Evolutionary conservation across 345 rosid species (phyloP), one percentile per base, ranked within the genome.

Genomic region (Viola odorata): DNA sequence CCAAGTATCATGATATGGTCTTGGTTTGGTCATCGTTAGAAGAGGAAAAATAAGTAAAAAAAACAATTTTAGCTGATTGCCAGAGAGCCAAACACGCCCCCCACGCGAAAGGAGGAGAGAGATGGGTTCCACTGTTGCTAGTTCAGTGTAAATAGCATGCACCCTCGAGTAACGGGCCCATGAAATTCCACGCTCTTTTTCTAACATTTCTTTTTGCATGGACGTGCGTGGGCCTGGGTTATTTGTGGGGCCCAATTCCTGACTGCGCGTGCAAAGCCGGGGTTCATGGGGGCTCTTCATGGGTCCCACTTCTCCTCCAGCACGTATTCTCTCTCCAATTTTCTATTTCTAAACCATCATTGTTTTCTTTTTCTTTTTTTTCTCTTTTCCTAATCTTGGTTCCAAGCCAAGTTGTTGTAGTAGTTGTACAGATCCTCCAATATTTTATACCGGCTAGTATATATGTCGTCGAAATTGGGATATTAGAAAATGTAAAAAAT

Each of bases 251-350:
- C 74, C 85, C 81, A 6, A 7, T 15, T 50, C 45, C 89, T 77
- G 84, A 77, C 89, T 75, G 80, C 84, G 85, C 89, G 89, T 84
- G 89, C 85, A 65, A 69, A 63, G 73, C 84, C 81, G 75, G 61
- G 68, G 58, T 75, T 73, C 79, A 75, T 71, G 84, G 84, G 72
- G 78, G 59, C 76, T 65, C 78, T 70, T 10, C 0, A 55, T 12
- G 83, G 70, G 67, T 63, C 82, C 78, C 67, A 12, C 62, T 0
- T 6, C 44, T 7, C 32, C 45, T 10, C 6, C 32, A 5, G 3
- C 7, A 12, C 15, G 5, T 6, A 12, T 12, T 40, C 3, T 12
- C n/a, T 10, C 48, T 44, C 0, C 38, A 0, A 10, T 6, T n/a
- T 37, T 16, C 60, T 37, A 23, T 37, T 53, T 1, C 62, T 1